phyloP scores from a whole-genome alignment of 73 alveolate species.

The Tetrahymena thermophila region DNA sequence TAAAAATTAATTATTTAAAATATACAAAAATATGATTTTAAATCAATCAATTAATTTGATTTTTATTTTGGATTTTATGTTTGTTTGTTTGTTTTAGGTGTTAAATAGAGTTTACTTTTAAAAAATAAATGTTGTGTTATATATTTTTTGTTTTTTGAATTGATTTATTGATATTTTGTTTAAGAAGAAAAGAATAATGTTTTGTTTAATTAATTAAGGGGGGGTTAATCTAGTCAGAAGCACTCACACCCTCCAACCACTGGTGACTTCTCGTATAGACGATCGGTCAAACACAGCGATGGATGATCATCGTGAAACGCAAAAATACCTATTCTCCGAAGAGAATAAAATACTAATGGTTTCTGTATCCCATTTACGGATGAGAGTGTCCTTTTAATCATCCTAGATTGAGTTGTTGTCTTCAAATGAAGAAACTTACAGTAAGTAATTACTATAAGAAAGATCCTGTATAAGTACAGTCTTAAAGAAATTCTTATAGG shows the following conservation, averaged over 20 bases:
- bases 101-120: too few species aligned
- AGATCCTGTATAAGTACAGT: neutral
- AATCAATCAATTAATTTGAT: too few species aligned
- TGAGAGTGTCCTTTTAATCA: neutral
- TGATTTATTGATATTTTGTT: neutral
- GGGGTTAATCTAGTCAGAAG: neutral
- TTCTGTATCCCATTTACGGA: neutral
- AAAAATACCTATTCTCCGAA: neutral
- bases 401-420: neutral
- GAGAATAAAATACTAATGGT: neutral
- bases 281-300: neutral
- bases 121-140: too few species aligned
- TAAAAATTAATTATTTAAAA: too few species aligned
- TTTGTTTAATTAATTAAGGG: neutral
- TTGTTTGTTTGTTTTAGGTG: too few species aligned
- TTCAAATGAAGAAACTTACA: neutral
- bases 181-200: neutral
- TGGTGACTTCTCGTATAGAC: neutral
- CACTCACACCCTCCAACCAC: neutral
- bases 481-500: neutral
- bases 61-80: too few species aligned
- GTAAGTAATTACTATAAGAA: neutral
- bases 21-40: too few species aligned
- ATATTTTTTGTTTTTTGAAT: too few species aligned
- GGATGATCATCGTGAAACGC: neutral